phyloP scores from a whole-genome alignment of 805 yeast genomes.

The Wickerhamomyces chambardii region DNA sequence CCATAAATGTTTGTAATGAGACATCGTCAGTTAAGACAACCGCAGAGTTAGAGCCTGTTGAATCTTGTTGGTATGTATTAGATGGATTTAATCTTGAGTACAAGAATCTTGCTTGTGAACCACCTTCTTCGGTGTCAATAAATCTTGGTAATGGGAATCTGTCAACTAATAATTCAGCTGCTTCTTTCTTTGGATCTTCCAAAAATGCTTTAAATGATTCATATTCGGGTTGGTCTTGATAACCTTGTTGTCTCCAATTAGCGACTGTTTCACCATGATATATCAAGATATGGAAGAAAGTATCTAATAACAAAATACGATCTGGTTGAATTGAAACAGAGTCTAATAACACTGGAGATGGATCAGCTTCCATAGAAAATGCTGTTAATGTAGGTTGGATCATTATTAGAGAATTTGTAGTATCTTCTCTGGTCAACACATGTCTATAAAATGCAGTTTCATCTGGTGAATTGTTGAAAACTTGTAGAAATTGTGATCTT shows the following conservation, averaged over 20 bases:
- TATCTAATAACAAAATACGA: constrained; percentile 79
- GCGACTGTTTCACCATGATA: constrained; percentile 95
- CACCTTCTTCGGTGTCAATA: constrained; percentile 96
- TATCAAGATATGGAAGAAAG: constrained; percentile 92
- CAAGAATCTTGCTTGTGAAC: constrained; percentile 96
- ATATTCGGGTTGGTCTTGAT: constrained; percentile 86
- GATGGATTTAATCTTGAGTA: constrained; percentile 94
- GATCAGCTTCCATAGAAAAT: constrained; percentile 76
- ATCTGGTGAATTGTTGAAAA: constrained; percentile 97
- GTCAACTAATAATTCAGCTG: constrained; percentile 83
- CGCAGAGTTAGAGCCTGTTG: constrained; percentile 48
- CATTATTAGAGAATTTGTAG: constrained; percentile 89
- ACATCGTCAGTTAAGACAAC: constrained; percentile 96
- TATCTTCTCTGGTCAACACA: constrained; percentile 83
- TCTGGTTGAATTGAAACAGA: constrained; percentile 89
- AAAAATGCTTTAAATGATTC: constrained; percentile 80
- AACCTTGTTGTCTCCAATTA: constrained; percentile 93
- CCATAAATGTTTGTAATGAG: constrained; percentile 88
- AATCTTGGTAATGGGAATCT: constrained; percentile 97
- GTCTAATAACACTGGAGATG: constrained; percentile 86
- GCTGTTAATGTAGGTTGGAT: constrained; percentile 95
- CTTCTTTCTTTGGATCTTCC: constrained; percentile 86
- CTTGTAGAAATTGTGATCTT: constrained; percentile 92
- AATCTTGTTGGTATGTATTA: constrained; percentile 59
- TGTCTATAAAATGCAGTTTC: constrained; percentile 97